Evolutionary conservation across 345 rosid genomes (phyloP).

Genomic region (Gossypium anomalum): DNA sequence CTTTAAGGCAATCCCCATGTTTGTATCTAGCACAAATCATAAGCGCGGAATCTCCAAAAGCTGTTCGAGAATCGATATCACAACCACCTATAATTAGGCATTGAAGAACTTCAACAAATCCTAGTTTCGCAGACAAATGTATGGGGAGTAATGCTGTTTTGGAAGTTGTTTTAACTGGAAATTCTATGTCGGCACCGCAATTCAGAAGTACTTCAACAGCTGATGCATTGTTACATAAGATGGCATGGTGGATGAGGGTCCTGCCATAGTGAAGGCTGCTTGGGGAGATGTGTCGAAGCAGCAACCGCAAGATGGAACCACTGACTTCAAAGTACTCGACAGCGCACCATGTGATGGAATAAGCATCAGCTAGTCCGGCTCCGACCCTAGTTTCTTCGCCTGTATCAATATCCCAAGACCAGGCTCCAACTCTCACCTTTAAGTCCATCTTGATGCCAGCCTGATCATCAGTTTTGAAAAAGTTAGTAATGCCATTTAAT

Average conservation of each 20-base stretch:
- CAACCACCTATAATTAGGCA: constrained; percentile 37
- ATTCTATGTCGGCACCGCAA: constrained; percentile 40
- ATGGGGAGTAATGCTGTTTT: constrained; percentile 35
- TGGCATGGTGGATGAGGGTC: constrained; percentile 58
- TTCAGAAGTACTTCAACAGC: constrained; percentile 45
- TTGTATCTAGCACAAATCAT: constrained; percentile 48
- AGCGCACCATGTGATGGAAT: constrained; percentile 49
- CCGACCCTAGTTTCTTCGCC: constrained; percentile 68
- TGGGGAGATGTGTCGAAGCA: constrained; percentile 32
- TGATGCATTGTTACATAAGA: constrained; percentile 45
- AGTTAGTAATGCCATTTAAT: neutral
- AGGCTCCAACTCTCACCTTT: constrained; percentile 54
- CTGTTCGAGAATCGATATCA: constrained; percentile 45
- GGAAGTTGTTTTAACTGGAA: constrained; percentile 30
- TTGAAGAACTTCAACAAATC: constrained; percentile 32
- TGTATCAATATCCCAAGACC: constrained; percentile 62
- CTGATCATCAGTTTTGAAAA: constrained; percentile 24
- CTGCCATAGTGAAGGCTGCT: constrained; percentile 42
- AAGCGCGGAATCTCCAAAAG: constrained; percentile 51
- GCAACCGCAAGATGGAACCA: constrained; percentile 47
- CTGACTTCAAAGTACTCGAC: constrained; percentile 62
- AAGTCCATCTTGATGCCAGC: constrained; percentile 39
- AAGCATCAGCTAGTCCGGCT: constrained; percentile 59
- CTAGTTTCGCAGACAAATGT: constrained; percentile 51
- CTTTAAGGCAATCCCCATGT: constrained; percentile 40